phyloP scores from a whole-genome alignment of 2,329 filamentous ascomycete genomes.

The Aspergillus floridensis region DNA sequence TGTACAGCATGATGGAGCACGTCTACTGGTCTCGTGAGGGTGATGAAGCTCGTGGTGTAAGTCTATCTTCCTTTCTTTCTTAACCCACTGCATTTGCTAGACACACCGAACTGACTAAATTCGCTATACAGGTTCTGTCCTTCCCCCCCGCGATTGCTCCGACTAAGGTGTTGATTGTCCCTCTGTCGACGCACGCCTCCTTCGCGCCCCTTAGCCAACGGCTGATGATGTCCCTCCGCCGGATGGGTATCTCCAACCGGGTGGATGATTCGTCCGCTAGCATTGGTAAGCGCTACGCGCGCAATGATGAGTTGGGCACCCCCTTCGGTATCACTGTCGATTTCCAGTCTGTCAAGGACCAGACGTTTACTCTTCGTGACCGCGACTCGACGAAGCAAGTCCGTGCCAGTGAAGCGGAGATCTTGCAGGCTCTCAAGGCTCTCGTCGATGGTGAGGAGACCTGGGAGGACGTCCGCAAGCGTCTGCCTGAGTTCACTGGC shows the following conservation, averaged over 20 bases:
- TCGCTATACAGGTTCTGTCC: constrained; percentile 59
- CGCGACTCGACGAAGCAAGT: constrained; percentile 90
- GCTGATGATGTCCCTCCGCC: constrained; percentile 73
- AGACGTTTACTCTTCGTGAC: constrained; percentile 82
- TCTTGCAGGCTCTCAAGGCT: constrained; percentile 69
- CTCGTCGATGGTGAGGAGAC: constrained; percentile 62
- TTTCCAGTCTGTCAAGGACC: constrained; percentile 90
- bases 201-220: constrained; percentile 75
- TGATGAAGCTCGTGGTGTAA: constrained; percentile 82
- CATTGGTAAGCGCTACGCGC: constrained; percentile 91
- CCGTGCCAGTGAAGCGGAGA: constrained; percentile 74
- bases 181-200: constrained; percentile 74
- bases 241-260: constrained; percentile 74
- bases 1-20: constrained; percentile 93
- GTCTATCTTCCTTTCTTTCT: constrained; percentile 36
- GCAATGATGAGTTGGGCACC: constrained; percentile 94
- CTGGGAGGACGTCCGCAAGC: constrained; percentile 69
- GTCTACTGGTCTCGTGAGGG: constrained; percentile 87
- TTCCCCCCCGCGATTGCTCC: constrained; percentile 80
- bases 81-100: neutral
- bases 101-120: constrained; percentile 12
- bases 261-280: constrained; percentile 87
- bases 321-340: constrained; percentile 92
- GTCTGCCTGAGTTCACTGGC: constrained; percentile 80
- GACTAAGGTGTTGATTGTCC: constrained; percentile 90